Conservation (phyloP, 306 rosid species). For the Glycine soja region DNA sequence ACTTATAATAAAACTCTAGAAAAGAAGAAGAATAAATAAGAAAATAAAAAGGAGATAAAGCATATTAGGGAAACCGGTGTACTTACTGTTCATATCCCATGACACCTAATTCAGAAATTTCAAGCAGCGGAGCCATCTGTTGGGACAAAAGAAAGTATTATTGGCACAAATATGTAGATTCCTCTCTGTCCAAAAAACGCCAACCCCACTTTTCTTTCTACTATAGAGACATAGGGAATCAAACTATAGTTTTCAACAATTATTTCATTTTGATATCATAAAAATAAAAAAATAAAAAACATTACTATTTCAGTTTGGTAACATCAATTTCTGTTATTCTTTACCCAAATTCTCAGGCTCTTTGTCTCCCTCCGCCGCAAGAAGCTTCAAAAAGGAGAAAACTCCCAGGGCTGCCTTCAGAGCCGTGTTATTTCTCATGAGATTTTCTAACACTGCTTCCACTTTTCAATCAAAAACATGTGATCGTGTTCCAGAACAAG, state of each 20-base stretch:
- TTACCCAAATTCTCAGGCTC: background rate
- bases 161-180: background rate
- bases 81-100: constrained; percentile 1
- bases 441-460: too few relatives aligned
- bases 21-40: background rate
- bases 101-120: background rate
- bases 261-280: background rate
- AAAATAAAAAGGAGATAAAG: background rate
- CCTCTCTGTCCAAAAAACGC: constrained; percentile 3
- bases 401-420: background rate
- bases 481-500: background rate
- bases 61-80: background rate
- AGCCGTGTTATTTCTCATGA: too few relatives aligned
- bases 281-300: background rate
- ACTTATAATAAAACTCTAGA: background rate
- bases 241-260: background rate
- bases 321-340: background rate
- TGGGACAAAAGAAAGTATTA: background rate
- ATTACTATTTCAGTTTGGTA: background rate
- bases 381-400: background rate
- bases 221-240: constrained; percentile 1
- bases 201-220: background rate
- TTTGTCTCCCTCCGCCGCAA: background rate
- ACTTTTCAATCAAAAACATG: background rate
- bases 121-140: background rate